Evolutionary conservation across 345 rosid genomes (phyloP).

Genomic region (Lepidium sativum): DNA sequence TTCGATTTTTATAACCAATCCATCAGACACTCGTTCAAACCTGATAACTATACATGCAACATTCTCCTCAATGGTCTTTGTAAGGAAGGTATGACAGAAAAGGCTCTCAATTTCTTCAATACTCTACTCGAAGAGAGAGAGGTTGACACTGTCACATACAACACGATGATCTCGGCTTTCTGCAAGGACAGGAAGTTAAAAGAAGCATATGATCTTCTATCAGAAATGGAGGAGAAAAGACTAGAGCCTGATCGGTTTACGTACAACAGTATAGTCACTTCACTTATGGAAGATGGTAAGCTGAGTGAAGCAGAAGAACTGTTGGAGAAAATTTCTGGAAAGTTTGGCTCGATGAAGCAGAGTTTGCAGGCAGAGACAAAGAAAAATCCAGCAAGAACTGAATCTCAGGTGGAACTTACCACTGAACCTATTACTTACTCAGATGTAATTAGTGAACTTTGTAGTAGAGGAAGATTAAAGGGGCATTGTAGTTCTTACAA

Average conservation of each 20-base stretch:
- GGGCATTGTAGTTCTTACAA: conserved; percentile 37
- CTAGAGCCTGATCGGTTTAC: conserved; percentile 62
- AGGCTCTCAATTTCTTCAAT: conserved; percentile 72
- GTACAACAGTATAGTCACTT: conserved; percentile 43
- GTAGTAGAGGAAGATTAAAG: conserved; percentile 50
- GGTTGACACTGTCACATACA: conserved; percentile 62
- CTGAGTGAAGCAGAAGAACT: conserved; percentile 50
- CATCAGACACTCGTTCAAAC: conserved; percentile 62
- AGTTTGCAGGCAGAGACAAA: conserved; percentile 20
- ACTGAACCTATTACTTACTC: conserved; percentile 37
- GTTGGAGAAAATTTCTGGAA: conserved; percentile 38
- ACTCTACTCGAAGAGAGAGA: conserved; percentile 51
- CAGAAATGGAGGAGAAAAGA: conserved; percentile 57
- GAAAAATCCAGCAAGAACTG: conserved; percentile 4
- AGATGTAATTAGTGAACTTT: conserved; percentile 58
- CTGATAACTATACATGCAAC: conserved; percentile 53
- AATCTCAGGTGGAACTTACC: conserved; percentile 30
- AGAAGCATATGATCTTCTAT: conserved; percentile 61
- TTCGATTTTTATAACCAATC: conserved; percentile 70
- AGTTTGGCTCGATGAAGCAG: conserved; percentile 33
- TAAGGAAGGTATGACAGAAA: conserved; percentile 61
- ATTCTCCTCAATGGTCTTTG: conserved; percentile 78
- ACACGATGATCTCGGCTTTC: conserved; percentile 64
- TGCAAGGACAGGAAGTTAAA: conserved; percentile 58
- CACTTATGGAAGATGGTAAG: conserved; percentile 48